Evolutionary conservation across 75 land plant species (phyloP).

Genomic region (Picea glauca): DNA sequence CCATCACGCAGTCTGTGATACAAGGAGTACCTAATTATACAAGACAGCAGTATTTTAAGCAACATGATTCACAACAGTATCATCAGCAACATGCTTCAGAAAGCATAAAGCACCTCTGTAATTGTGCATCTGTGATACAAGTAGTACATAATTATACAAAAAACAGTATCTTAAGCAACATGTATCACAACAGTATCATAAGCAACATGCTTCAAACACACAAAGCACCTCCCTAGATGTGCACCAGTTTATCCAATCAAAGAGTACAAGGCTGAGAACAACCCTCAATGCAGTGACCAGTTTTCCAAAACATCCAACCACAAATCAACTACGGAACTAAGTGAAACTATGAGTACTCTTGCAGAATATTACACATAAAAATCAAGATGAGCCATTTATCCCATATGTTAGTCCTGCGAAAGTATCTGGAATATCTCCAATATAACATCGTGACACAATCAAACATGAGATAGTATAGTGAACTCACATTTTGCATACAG

Average conservation of each 20-base stretch:
- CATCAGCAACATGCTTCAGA: not conserved
- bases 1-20: slow-evolving; percentile 99
- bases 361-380: not conserved
- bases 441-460: not conserved
- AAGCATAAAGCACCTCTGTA: not conserved
- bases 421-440: not conserved
- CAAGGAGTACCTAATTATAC: slow-evolving; percentile 83
- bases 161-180: not conserved
- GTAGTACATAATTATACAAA: slow-evolving; percentile 66
- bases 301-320: not conserved
- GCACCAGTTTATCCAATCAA: not conserved
- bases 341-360: not conserved
- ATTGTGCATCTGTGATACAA: slow-evolving; percentile 42
- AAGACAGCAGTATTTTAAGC: not conserved
- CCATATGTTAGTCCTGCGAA: not conserved
- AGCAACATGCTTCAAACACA: not conserved
- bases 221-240: not conserved
- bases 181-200: not conserved
- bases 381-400: not conserved
- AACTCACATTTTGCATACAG: slow-evolving; percentile 97
- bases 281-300: not conserved
- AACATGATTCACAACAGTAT: not conserved
- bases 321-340: not conserved
- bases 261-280: not conserved
- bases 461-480: slow-evolving; percentile 3